Base-by-base conservation (phyloP, 495 filamentous ascomycete species). In the Penicillium verhagenii region DNA sequence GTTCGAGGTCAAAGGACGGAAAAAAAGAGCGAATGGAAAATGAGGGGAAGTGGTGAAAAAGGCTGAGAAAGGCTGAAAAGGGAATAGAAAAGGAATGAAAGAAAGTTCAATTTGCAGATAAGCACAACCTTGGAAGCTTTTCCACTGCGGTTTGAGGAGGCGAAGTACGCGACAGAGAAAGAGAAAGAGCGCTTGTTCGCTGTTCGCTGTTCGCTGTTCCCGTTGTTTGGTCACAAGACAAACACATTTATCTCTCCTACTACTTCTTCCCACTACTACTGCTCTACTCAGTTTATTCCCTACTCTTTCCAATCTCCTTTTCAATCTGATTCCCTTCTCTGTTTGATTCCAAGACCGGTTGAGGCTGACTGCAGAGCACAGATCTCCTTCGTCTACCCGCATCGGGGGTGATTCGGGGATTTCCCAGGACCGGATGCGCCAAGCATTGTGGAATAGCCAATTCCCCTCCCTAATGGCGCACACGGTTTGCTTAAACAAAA, bases 341-440 rank as follows among this genome's bases (percentile, higher is more conserved):
- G n/a, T n/a, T n/a, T n/a, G n/a, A n/a, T n/a, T n/a, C n/a, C n/a
- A n/a, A n/a, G n/a, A n/a, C n/a, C n/a, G n/a, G n/a, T n/a, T n/a
- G n/a, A n/a, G n/a, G 53, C 45, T 39, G 43, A 58, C 52, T 42
- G 40, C 29, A 5, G 50, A 40, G 59, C 56, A 56, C 52, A 52
- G 52, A 59, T 63, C 56, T 49, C 52, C 45, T 63, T 63, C 53
- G 60, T 46, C 29, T 23, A 25, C 7, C 33, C 38, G 29, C n/a
- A 16, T 16, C 37, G 45, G 43, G 39, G 35, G 51, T 42, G 33
- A 33, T 49, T 60, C 53, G 57, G 60, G 21, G 47, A n/a, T n/a
- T n/a, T 50, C 40, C 47, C 46, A 54, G 51, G 51, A 26, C 23
- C 23, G 31, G n/a, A 21, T 26, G 25, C 35, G 61, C 58, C 60